Conservation (phyloP, 2,329 filamentous ascomycete species). For the Stagonosporopsis chrysanthemi region DNA sequence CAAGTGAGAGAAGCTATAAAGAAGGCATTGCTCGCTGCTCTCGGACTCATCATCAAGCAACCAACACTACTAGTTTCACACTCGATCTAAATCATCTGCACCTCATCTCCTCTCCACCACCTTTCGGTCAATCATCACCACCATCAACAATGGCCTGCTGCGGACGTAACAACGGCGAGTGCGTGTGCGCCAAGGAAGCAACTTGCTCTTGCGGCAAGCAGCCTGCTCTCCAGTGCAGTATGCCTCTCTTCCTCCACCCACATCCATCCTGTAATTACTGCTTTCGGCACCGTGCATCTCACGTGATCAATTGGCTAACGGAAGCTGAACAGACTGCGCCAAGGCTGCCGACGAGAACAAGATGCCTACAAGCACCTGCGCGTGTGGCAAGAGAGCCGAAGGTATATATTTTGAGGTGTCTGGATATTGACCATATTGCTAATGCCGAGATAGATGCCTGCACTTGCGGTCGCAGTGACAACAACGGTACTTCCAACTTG, state of each 20-base stretch:
- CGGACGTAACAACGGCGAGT: constrained; percentile 63
- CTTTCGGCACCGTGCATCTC: constrained; percentile 12
- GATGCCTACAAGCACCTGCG: constrained; percentile 71
- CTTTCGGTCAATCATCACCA: constrained; percentile 18
- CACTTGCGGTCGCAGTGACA: constrained; percentile 80
- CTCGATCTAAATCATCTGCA: neutral
- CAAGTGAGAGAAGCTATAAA: constrained; percentile 34
- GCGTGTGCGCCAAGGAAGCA: constrained; percentile 65
- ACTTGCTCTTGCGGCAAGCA: constrained; percentile 90
- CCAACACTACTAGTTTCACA: constrained; percentile 8
- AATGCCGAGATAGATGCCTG: constrained; percentile 56
- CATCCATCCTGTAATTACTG: constrained; percentile 23
- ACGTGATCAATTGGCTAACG: constrained; percentile 13
- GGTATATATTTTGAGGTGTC: constrained; percentile 57
- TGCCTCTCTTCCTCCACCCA: constrained; percentile 25
- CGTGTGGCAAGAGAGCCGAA: constrained; percentile 77
- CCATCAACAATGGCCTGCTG: constrained; percentile 61
- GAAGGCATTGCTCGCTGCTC: constrained; percentile 12
- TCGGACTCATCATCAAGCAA: constrained; percentile 9
- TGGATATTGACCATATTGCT: neutral
- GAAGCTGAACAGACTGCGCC: constrained; percentile 63
- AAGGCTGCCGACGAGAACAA: constrained; percentile 79
- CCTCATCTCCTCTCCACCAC: constrained; percentile 5
- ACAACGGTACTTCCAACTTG: constrained; percentile 66
- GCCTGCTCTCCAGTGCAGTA: constrained; percentile 80